Conservation (phyloP, 2,329 filamentous ascomycete species). For the Triangularia verruculosa region DNA sequence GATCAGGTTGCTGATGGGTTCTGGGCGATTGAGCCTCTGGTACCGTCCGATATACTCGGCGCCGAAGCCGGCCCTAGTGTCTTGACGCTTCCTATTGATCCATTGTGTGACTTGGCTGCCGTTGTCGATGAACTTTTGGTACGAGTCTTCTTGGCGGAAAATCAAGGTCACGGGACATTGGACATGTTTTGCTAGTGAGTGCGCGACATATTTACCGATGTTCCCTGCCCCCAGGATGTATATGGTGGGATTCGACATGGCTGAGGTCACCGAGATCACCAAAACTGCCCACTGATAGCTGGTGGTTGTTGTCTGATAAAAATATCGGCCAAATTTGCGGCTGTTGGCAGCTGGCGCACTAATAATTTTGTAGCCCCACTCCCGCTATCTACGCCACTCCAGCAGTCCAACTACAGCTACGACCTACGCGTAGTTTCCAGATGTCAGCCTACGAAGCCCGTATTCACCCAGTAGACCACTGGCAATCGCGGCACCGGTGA, state of each 20-base stretch:
- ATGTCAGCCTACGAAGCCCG: too few species aligned
- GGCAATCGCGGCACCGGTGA: conserved; percentile 20
- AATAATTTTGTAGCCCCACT: too few species aligned
- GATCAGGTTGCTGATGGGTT: conserved; percentile 60
- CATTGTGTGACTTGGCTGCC: not conserved
- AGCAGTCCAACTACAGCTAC: too few species aligned
- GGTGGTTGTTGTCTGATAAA: too few species aligned
- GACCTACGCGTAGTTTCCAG: too few species aligned
- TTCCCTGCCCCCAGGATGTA: conserved; percentile 1
- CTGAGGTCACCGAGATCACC: too few species aligned
- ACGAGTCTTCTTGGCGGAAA: conserved; percentile 1
- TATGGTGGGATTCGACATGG: not conserved
- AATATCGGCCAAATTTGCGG: too few species aligned
- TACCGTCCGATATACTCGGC: not conserved
- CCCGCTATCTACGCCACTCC: too few species aligned
- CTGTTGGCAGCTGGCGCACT: too few species aligned
- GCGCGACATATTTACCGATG: conserved; percentile 3
- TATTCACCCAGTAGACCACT: not conserved
- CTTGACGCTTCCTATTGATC: not conserved
- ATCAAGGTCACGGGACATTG: not conserved
- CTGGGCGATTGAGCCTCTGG: not conserved
- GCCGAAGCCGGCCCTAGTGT: not conserved
- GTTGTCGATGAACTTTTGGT: not conserved
- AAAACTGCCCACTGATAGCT: too few species aligned
- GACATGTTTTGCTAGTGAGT: not conserved